Evolutionary conservation across 352 stramenopile genomes (phyloP).

Genomic region (Saprolegnia parasitica): DNA sequence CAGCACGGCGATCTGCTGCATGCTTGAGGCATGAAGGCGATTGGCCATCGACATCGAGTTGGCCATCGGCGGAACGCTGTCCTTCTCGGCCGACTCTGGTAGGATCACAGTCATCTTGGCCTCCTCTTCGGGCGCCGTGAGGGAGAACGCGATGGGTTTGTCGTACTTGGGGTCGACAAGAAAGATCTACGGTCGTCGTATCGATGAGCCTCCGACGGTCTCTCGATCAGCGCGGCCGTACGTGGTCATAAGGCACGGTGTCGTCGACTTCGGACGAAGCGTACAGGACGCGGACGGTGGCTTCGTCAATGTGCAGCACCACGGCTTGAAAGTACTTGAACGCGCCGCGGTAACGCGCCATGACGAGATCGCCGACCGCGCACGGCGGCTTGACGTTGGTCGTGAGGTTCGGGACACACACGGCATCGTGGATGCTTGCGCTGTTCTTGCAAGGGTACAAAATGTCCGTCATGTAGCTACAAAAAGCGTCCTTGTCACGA

Average conservation of each 20-base stretch:
- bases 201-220: no score
- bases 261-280: constrained; percentile 11
- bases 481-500: neutral
- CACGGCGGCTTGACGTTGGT: neutral
- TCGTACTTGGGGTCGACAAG: constrained; percentile 3
- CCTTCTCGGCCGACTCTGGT: neutral
- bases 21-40: neutral
- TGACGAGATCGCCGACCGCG: neutral
- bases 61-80: neutral
- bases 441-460: constrained; percentile 3
- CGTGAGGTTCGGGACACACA: neutral
- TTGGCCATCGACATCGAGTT: neutral
- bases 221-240: neutral
- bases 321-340: constrained; percentile 22
- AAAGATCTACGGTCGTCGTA: neutral
- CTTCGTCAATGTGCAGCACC: neutral
- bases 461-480: constrained; percentile 9
- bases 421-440: neutral
- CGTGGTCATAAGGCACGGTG: neutral
- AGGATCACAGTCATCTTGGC: constrained; percentile 6
- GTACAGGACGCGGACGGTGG: neutral
- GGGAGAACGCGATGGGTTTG: neutral
- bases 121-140: neutral
- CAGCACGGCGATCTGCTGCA: constrained; percentile 6
- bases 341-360: constrained; percentile 12